Conservation (phyloP, 805 yeast genomes). For the Hanseniaspora lachancei region DNA sequence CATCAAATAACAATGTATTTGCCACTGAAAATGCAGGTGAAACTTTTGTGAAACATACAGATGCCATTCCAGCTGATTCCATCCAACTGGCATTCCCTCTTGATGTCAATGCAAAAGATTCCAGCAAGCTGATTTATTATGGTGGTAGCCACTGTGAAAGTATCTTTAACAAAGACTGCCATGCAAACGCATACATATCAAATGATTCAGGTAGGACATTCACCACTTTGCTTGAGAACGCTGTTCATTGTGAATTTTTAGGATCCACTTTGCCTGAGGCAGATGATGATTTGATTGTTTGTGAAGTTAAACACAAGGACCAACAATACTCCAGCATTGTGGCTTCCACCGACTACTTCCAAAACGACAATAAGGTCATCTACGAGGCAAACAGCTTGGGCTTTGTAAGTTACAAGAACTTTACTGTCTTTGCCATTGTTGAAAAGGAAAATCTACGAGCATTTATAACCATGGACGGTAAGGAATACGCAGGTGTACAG, state of each 20-base stretch:
- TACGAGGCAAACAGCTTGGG: constrained; percentile 52
- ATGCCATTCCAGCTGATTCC: constrained; percentile 39
- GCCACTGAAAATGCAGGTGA: constrained; percentile 57
- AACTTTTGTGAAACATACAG: constrained; percentile 29
- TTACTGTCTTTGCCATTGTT: constrained; percentile 56
- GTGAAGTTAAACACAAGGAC: constrained; percentile 37
- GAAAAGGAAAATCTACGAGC: constrained; percentile 48
- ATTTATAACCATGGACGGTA: constrained; percentile 67
- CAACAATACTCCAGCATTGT: constrained; percentile 27
- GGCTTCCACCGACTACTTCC: constrained; percentile 44
- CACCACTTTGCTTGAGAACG: constrained; percentile 39
- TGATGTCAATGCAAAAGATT: constrained; percentile 47
- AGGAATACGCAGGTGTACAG: constrained; percentile 57
- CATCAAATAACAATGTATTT: constrained; percentile 38
- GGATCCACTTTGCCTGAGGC: constrained; percentile 36
- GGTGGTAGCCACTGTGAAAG: constrained; percentile 48
- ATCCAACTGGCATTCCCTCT: constrained; percentile 32
- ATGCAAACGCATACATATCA: constrained; percentile 46
- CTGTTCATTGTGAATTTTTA: constrained; percentile 54
- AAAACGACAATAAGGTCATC: constrained; percentile 27
- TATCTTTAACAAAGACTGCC: constrained; percentile 38
- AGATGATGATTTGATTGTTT: constrained; percentile 45
- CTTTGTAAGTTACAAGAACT: constrained; percentile 57
- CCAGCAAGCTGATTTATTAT: constrained; percentile 52
- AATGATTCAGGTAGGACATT: constrained; percentile 57